Percentiles rank a stretch among this genome's conserved stretches.
Evolutionary conservation across 345 rosid genomes (phyloP).

Genomic region (Eucalyptus sp.): DNA sequence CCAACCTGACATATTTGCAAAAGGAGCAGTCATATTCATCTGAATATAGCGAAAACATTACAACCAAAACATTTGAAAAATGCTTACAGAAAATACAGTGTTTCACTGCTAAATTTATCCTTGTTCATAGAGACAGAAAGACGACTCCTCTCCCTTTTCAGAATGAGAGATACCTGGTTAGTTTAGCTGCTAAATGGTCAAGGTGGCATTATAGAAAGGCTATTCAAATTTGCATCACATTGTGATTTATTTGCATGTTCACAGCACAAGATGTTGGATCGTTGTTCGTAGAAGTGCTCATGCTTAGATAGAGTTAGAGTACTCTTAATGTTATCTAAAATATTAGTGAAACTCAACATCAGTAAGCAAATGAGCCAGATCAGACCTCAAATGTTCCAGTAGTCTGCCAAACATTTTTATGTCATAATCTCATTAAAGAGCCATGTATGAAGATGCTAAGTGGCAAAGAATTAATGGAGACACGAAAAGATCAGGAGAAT

Average conservation of each 20-base stretch:
- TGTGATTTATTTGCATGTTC: neutral
- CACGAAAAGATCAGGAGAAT: neutral
- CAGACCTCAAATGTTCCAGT: neutral
- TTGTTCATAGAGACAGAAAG: neutral
- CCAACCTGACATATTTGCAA: slow-evolving; percentile 56
- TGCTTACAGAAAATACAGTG: neutral
- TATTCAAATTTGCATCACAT: neutral
- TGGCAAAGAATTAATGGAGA: neutral
- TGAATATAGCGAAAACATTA: neutral
- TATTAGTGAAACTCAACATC: neutral
- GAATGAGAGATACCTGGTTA: neutral
- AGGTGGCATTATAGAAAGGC: neutral
- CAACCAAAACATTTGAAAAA: neutral
- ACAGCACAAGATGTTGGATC: neutral
- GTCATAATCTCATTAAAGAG: neutral
- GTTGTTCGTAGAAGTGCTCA: neutral
- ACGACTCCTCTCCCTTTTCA: neutral
- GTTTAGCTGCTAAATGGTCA: neutral
- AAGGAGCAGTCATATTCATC: neutral
- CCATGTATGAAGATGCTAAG: neutral
- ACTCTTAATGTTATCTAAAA: neutral
- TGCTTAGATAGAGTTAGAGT: neutral
- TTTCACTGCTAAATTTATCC: neutral
- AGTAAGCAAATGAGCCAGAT: neutral
- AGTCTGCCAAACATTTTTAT: neutral